Evolutionary conservation across 192 early-diverging fungal genomes (phyloP).

Genomic region (Mortierella alpina): DNA sequence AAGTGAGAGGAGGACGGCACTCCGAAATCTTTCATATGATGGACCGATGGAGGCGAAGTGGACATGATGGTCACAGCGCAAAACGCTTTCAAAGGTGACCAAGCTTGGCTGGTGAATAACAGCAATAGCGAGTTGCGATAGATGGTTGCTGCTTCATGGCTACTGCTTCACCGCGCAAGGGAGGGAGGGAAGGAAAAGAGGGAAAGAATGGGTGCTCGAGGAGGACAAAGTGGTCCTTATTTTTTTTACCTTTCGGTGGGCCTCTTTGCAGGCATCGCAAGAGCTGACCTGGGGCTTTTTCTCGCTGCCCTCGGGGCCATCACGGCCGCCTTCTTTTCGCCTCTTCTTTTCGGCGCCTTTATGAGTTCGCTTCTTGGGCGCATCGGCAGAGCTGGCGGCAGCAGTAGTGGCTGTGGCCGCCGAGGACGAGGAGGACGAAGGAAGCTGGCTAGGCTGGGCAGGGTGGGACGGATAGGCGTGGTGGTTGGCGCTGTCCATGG

Average conservation of each 20-base stretch:
- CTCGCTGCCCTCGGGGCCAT: slow-evolving; percentile 1
- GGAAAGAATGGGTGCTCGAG: not conserved
- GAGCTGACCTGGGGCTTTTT: slow-evolving; percentile 51
- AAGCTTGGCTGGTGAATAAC: not conserved
- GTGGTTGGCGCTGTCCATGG: too few relatives aligned
- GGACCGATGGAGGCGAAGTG: too few relatives aligned
- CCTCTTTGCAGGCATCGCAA: slow-evolving; percentile 43
- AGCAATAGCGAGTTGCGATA: not conserved
- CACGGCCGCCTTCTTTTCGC: not conserved
- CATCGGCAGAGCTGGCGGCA: too few relatives aligned
- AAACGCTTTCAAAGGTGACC: too few relatives aligned
- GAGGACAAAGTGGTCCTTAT: not conserved
- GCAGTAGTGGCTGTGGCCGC: too few relatives aligned
- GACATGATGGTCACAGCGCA: too few relatives aligned
- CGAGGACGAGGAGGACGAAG: too few relatives aligned
- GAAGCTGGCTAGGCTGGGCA: too few relatives aligned
- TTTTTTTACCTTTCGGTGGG: slow-evolving; percentile 50
- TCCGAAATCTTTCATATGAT: too few relatives aligned
- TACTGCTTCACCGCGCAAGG: not conserved
- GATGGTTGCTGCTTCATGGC: not conserved
- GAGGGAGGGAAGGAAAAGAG: not conserved
- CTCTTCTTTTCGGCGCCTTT: slow-evolving; percentile 15
- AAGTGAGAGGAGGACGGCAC: too few relatives aligned
- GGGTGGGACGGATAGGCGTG: too few relatives aligned
- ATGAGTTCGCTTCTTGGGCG: slow-evolving; percentile 31